Conservation (phyloP, 2,329 filamentous ascomycete species). For the Meredithiella fracta region DNA sequence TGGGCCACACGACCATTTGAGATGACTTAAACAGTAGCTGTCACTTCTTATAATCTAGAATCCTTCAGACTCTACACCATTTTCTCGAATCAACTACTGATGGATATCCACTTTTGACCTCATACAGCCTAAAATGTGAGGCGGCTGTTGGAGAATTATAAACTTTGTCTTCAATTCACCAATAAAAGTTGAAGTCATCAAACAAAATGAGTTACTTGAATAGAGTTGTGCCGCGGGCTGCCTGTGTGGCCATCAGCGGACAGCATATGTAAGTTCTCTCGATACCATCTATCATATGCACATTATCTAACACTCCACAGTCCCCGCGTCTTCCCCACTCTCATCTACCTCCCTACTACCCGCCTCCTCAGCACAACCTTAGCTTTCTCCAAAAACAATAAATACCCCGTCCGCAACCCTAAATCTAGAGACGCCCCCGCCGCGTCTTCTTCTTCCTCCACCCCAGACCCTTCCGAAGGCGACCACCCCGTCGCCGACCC, state of each 20-base stretch:
- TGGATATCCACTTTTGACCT: background rate
- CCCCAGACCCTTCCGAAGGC: constrained; percentile 16
- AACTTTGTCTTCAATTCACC: background rate
- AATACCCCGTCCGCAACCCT: constrained; percentile 14
- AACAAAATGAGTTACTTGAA: constrained; percentile 7
- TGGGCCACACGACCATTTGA: constrained; percentile 23
- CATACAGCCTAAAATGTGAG: background rate
- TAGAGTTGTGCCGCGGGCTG: constrained; percentile 1
- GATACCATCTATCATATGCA: background rate
- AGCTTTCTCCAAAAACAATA: constrained; percentile 23
- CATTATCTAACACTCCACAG: background rate
- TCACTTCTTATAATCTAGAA: background rate
- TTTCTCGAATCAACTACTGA: background rate
- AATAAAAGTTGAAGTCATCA: background rate
- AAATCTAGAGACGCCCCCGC: constrained; percentile 15
- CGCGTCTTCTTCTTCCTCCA: constrained; percentile 16
- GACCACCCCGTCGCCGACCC: constrained; percentile 22
- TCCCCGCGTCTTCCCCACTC: background rate
- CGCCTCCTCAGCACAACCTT: constrained; percentile 20
- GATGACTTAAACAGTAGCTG: background rate
- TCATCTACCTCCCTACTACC: background rate
- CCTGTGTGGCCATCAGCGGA: background rate
- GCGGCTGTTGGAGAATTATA: background rate
- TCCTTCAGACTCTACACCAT: background rate
- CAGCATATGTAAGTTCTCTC: constrained; percentile 3